phyloP scores from a whole-genome alignment of 208 protist species.

The Phytomonas sp. region DNA sequence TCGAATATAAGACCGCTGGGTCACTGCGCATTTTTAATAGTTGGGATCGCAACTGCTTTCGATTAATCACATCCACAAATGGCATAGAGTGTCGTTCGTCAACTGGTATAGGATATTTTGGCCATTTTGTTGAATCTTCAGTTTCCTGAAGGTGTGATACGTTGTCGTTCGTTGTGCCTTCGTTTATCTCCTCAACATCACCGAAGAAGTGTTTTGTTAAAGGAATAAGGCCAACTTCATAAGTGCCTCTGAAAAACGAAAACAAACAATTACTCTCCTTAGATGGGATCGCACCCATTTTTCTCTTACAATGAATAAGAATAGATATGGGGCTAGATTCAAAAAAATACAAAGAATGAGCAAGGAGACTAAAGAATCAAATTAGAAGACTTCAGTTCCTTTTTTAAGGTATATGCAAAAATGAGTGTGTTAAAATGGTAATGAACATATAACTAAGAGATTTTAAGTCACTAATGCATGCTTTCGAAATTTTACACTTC shows the following conservation, averaged over 20 bases:
- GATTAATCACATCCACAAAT: neutral
- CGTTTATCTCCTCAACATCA: neutral
- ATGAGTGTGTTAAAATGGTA: slow-evolving; percentile 5
- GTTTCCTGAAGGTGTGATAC: neutral
- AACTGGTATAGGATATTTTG: neutral
- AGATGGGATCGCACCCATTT: slow-evolving; percentile 66
- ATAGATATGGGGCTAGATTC: neutral
- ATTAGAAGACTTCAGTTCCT: slow-evolving; percentile 1
- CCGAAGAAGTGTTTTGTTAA: slow-evolving; percentile 74
- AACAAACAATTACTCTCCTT: slow-evolving; percentile 58
- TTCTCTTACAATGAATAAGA: neutral
- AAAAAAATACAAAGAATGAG: slow-evolving; percentile 8
- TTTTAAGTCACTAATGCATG: slow-evolving; percentile 7
- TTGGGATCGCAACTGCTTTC: slow-evolving; percentile 46
- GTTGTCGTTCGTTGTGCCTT: neutral
- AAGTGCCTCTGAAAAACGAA: slow-evolving; percentile 80
- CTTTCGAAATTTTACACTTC: neutral
- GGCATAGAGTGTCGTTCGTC: neutral
- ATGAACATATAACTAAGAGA: slow-evolving; percentile 2
- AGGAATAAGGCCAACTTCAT: slow-evolving; percentile 79
- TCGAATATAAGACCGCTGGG: slow-evolving; percentile 59
- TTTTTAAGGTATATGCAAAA: slow-evolving; percentile 7
- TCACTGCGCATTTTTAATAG: slow-evolving; percentile 61
- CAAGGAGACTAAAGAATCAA: neutral
- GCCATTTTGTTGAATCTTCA: neutral